These are phyloP conservation scores for Microbotryum lychnidis-dioicae DNA, from an alignment of 1,284 basidiomycete genomes.

Conservation along the genomic window DNA sequence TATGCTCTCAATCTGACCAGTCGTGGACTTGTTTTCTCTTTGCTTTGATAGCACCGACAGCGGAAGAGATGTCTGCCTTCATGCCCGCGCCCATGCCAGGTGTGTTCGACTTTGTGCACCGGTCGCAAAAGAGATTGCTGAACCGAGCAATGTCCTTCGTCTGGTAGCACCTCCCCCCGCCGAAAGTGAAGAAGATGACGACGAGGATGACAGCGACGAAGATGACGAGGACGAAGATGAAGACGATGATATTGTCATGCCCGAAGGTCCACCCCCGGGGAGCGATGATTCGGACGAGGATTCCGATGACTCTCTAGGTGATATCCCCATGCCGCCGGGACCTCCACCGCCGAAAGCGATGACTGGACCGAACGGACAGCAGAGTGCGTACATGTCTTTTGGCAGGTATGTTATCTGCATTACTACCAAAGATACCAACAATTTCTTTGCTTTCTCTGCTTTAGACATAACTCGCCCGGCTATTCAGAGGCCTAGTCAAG, in stretches of 20 bases:
- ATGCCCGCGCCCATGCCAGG: constrained; percentile 1
- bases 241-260: constrained; percentile 79
- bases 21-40: constrained; percentile 13
- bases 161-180: neutral
- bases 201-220: constrained; percentile 14
- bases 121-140: too few relatives aligned
- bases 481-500: neutral
- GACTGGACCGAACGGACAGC: too few relatives aligned
- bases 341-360: constrained; percentile 31
- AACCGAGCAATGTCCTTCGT: too few relatives aligned
- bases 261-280: constrained; percentile 64
- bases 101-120: neutral
- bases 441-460: too few relatives aligned
- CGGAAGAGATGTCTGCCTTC: constrained; percentile 29
- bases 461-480: neutral
- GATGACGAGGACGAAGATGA: constrained; percentile 38
- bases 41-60: constrained; percentile 25
- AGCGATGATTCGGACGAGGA: constrained; percentile 12
- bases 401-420: neutral
- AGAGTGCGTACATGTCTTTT: neutral
- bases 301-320: constrained; percentile 30
- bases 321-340: constrained; percentile 31
- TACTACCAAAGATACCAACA: neutral
- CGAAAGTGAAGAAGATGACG: constrained; percentile 30
- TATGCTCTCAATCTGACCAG: neutral